Percentiles rank a stretch among this genome's conserved stretches.
These are phyloP conservation scores for Dactylonectria estremocensis DNA, from an alignment of 2,329 filamentous ascomycete species.

Conservation along the genomic window DNA sequence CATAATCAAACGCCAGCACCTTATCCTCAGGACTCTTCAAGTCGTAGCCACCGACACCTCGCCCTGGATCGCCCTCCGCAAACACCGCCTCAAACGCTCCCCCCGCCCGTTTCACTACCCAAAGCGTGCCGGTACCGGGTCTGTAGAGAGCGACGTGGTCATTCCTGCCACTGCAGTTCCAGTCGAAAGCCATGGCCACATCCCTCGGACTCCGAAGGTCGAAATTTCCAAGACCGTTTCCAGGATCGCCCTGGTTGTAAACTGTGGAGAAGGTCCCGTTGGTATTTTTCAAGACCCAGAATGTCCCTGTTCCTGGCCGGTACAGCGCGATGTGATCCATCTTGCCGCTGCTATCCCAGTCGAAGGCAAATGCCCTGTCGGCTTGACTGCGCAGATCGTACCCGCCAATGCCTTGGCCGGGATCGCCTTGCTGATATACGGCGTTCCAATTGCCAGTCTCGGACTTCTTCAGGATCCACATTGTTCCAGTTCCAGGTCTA, in stretches of 20 bases:
- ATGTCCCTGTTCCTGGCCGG: slow-evolving; percentile 21
- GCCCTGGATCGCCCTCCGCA: slow-evolving; percentile 13
- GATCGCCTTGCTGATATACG: neutral
- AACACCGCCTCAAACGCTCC: slow-evolving; percentile 5
- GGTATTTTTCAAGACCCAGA: slow-evolving; percentile 13
- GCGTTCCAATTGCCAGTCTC: neutral
- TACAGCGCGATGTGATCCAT: slow-evolving; percentile 9
- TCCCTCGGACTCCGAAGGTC: slow-evolving; percentile 17
- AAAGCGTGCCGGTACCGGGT: slow-evolving; percentile 14
- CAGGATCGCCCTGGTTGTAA: slow-evolving; percentile 20
- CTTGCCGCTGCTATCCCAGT: slow-evolving; percentile 15
- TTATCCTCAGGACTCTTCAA: slow-evolving; percentile 15
- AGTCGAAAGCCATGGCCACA: slow-evolving; percentile 25
- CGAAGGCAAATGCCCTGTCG: slow-evolving; percentile 9
- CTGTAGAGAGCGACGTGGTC: slow-evolving; percentile 21
- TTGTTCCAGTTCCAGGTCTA: slow-evolving; percentile 14
- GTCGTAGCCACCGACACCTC: slow-evolving; percentile 16
- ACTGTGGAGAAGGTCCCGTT: slow-evolving; percentile 10
- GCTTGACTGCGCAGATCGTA: slow-evolving; percentile 18
- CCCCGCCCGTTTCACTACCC: slow-evolving; percentile 2
- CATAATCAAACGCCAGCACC: slow-evolving; percentile 15
- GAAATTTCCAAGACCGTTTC: slow-evolving; percentile 16
- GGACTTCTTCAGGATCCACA: slow-evolving; percentile 15
- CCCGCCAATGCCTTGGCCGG: slow-evolving; percentile 19
- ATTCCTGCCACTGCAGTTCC: slow-evolving; percentile 16